Evolutionary conservation across 2,329 filamentous ascomycete species (phyloP).

Genomic region (Trichothecium sympodiale): DNA sequence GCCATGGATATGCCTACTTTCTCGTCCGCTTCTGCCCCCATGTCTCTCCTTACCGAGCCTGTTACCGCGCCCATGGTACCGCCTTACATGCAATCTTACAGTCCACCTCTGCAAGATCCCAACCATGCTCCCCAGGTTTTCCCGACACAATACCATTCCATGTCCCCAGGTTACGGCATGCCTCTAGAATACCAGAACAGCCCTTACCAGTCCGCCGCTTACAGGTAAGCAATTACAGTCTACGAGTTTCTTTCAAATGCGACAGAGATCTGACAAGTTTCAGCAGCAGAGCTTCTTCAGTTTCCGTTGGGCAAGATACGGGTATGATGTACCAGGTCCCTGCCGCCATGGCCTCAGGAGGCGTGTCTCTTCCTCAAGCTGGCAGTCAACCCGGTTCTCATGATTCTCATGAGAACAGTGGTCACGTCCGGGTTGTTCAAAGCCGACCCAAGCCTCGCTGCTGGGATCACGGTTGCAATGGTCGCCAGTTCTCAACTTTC

Average conservation of each 20-base stretch:
- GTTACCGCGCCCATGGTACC: conserved; percentile 28
- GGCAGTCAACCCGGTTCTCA: neutral
- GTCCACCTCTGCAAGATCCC: conserved; percentile 33
- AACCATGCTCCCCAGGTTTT: conserved; percentile 24
- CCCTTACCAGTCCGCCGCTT: conserved; percentile 23
- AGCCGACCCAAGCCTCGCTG: conserved; percentile 87
- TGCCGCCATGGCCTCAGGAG: conserved; percentile 23
- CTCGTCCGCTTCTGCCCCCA: conserved; percentile 36
- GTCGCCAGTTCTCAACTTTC: conserved; percentile 89
- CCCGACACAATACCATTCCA: conserved; percentile 20
- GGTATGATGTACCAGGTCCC: conserved; percentile 33
- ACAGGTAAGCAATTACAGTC: conserved; percentile 21
- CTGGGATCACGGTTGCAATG: conserved; percentile 96
- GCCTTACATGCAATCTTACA: conserved; percentile 39
- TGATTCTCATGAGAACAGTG: conserved; percentile 13
- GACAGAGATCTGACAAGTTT: conserved; percentile 8
- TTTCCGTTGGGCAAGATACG: conserved; percentile 25
- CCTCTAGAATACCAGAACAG: conserved; percentile 29
- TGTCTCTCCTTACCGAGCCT: conserved; percentile 40
- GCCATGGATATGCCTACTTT: conserved; percentile 37
- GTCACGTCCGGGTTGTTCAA: conserved; percentile 58
- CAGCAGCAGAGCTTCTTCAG: conserved; percentile 26
- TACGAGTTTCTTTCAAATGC: conserved; percentile 4
- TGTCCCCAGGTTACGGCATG: conserved; percentile 30
- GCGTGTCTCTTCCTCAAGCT: conserved; percentile 13